phyloP scores from a whole-genome alignment of 2,329 filamentous ascomycete species.

The Diplodia corticola region DNA sequence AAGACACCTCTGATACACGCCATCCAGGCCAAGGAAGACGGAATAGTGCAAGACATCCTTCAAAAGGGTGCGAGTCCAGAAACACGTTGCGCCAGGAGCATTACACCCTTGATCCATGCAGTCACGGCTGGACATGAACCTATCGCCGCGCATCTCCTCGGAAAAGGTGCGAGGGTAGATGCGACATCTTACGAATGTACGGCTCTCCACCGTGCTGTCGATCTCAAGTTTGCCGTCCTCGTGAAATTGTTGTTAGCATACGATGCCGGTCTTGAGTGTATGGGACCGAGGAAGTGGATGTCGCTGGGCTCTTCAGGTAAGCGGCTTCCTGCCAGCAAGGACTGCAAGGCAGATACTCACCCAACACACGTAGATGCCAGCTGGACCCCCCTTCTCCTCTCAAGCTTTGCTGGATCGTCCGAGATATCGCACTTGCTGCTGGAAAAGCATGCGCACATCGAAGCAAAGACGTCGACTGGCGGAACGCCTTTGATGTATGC shows the following conservation, averaged over 20 bases:
- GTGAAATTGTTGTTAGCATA: constrained; percentile 14
- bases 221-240: background rate
- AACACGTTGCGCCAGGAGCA: constrained; percentile 8
- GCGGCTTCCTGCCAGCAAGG: background rate
- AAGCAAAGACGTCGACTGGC: constrained; percentile 18
- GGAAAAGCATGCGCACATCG: constrained; percentile 19
- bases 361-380: background rate
- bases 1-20: constrained; percentile 15
- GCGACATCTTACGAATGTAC: background rate
- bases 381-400: constrained; percentile 12
- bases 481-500: constrained; percentile 21
- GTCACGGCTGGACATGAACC: constrained; percentile 5
- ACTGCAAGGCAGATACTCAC: background rate
- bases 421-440: constrained; percentile 7
- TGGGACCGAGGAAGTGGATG: constrained; percentile 14
- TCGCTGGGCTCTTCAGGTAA: constrained; percentile 4
- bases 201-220: constrained; percentile 9
- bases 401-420: background rate
- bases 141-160: constrained; percentile 7
- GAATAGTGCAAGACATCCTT: constrained; percentile 14
- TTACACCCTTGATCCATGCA: constrained; percentile 15
- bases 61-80: constrained; percentile 9
- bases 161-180: constrained; percentile 13
- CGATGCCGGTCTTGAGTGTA: constrained; percentile 6
- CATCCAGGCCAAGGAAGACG: constrained; percentile 13